A percentile compares a stretch with the other conserved stretches of the same genome.
Evolutionary conservation across 192 early-diverging fungal species (phyloP).

Genomic region (Coemansia reversa): DNA sequence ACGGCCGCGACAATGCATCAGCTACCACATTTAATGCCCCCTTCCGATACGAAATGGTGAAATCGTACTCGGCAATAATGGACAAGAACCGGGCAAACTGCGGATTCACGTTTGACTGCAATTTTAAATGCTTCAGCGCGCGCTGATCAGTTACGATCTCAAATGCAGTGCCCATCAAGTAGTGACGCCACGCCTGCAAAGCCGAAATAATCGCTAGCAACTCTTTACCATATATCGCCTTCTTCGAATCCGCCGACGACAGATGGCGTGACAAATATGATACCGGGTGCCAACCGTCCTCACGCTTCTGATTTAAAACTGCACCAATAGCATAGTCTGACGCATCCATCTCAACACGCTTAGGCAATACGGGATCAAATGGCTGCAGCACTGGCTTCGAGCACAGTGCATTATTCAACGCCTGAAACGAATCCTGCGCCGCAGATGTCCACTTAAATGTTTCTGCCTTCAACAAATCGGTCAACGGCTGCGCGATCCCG

Average conservation of each 20-base stretch:
- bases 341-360: slow-evolving; percentile 10
- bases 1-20: slow-evolving; percentile 17
- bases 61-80: slow-evolving; percentile 8
- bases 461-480: too few species aligned
- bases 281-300: slow-evolving; percentile 9
- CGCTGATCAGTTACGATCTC: slow-evolving; percentile 13
- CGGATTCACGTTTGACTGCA: not conserved
- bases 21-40: slow-evolving; percentile 5
- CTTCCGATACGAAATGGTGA: not conserved
- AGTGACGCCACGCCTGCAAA: slow-evolving; percentile 3
- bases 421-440: too few species aligned
- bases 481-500: too few species aligned
- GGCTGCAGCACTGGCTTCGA: too few species aligned
- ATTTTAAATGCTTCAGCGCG: not conserved
- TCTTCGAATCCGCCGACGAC: too few species aligned
- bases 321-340: slow-evolving; percentile 7
- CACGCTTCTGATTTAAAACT: not conserved
- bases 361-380: too few species aligned
- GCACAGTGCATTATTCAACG: too few species aligned
- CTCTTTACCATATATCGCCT: too few species aligned
- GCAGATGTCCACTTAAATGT: too few species aligned
- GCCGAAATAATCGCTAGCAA: slow-evolving; percentile 1
- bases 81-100: slow-evolving; percentile 1
- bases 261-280: too few species aligned
- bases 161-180: not conserved